Percentiles rank a stretch among this genome's conserved stretches.
Conservation (phyloP, 2,329 filamentous ascomycete species). For the Venturia effusa region DNA sequence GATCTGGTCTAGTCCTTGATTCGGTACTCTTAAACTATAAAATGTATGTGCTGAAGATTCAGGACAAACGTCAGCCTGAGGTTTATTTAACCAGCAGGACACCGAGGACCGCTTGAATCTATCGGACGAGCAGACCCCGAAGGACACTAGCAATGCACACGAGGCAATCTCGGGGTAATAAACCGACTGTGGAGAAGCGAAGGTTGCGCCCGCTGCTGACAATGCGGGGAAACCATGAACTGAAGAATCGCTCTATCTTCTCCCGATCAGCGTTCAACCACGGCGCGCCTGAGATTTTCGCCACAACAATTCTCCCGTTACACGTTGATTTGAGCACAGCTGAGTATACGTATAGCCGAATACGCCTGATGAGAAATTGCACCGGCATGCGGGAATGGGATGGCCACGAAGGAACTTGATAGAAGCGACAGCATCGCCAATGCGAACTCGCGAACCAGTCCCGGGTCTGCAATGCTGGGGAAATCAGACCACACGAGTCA, state of each 20-base stretch:
- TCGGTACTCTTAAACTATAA: no score
- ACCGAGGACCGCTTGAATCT: not conserved
- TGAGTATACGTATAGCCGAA: no score
- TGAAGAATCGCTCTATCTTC: constrained; percentile 8
- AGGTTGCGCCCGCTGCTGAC: not conserved
- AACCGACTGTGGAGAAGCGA: not conserved
- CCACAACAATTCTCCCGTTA: constrained; percentile 9
- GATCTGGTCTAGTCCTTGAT: no score
- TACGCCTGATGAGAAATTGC: no score
- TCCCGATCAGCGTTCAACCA: constrained; percentile 10
- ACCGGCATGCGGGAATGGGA: constrained; percentile 9
- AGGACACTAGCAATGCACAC: not conserved
- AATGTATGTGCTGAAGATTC: no score
- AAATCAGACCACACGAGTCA: constrained; percentile 5
- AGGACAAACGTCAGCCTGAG: not conserved
- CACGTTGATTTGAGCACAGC: not conserved
- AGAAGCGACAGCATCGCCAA: constrained; percentile 1
- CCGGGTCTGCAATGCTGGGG: not conserved
- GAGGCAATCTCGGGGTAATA: not conserved
- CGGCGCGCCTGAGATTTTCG: not conserved
- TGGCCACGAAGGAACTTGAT: constrained; percentile 6
- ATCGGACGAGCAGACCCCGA: not conserved
- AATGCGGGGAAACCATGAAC: constrained; percentile 1
- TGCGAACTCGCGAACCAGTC: not conserved
- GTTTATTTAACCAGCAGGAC: not conserved